phyloP scores from a whole-genome alignment of 1,284 basidiomycete species.

The Laetiporus sulphureus region DNA sequence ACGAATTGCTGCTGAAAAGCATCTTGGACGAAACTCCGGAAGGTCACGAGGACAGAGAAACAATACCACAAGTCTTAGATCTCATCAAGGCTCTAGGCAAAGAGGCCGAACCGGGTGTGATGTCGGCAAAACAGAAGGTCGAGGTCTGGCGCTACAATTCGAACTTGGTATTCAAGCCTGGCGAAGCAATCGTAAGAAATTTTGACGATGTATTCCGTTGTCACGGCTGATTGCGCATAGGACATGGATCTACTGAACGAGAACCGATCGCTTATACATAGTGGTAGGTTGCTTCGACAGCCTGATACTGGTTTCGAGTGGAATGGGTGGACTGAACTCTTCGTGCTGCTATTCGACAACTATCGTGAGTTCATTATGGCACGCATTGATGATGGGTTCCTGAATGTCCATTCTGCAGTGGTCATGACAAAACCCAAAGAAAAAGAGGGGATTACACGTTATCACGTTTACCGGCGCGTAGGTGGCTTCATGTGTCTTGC shows the following conservation, averaged over 20 bases:
- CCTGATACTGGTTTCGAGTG: slow-evolving; percentile 80
- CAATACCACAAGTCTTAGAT: slow-evolving; percentile 80
- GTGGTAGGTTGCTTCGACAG: slow-evolving; percentile 77
- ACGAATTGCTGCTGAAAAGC: slow-evolving; percentile 78
- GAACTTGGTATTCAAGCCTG: slow-evolving; percentile 72
- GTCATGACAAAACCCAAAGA: slow-evolving; percentile 84
- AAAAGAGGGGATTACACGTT: slow-evolving; percentile 66
- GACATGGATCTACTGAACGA: slow-evolving; percentile 87
- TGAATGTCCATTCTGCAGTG: slow-evolving; percentile 40
- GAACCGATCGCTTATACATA: slow-evolving; percentile 76
- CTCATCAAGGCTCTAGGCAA: slow-evolving; percentile 81
- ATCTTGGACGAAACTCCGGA: slow-evolving; percentile 70
- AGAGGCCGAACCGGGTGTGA: slow-evolving; percentile 79
- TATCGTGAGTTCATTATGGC: slow-evolving; percentile 60
- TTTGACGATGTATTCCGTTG: neutral
- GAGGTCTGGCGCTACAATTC: slow-evolving; percentile 82
- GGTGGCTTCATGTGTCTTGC: slow-evolving; percentile 3
- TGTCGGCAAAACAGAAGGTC: slow-evolving; percentile 80
- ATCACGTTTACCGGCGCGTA: slow-evolving; percentile 75
- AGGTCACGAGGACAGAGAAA: slow-evolving; percentile 72
- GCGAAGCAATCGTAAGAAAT: slow-evolving; percentile 65
- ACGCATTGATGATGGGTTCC: neutral
- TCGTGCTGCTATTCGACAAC: slow-evolving; percentile 88
- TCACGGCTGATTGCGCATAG: slow-evolving; percentile 28
- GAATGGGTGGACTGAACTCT: slow-evolving; percentile 81